Conservation (phyloP, 2,329 filamentous ascomycete genomes). For the Balansia obtecta region DNA sequence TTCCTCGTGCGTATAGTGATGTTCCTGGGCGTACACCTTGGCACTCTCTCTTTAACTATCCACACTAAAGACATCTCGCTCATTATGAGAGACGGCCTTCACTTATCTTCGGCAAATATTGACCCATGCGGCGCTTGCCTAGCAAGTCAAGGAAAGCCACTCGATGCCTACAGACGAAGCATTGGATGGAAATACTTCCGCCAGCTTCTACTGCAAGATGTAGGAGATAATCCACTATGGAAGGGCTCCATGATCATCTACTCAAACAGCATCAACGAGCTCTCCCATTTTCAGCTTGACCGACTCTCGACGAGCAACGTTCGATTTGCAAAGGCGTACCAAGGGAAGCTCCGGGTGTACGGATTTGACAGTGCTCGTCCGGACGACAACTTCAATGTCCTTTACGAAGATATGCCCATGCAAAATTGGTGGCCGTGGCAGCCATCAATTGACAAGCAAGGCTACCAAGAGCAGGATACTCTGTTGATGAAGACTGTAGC, state of each 20-base stretch:
- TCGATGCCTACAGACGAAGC: background rate
- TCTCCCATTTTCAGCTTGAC: background rate
- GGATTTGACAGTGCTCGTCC: background rate
- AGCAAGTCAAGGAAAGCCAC: background rate
- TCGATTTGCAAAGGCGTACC: background rate
- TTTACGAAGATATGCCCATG: conserved; percentile 1
- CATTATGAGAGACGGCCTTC: background rate
- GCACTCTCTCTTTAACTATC: background rate
- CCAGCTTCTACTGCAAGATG: background rate
- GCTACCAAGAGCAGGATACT: too few species aligned
- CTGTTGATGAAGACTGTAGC: too few species aligned
- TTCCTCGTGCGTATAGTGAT: background rate
- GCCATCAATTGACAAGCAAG: background rate
- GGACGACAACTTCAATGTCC: background rate
- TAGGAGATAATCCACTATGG: background rate
- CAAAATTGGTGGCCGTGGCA: conserved; percentile 3
- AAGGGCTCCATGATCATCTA: background rate
- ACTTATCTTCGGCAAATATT: background rate
- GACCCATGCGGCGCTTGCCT: background rate
- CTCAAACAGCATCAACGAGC: background rate
- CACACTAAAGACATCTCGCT: background rate
- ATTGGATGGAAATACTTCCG: background rate
- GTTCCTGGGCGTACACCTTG: background rate
- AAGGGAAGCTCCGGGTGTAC: background rate
- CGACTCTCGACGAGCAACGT: background rate